Percentiles rank a stretch among this genome's conserved stretches.
phyloP scores from a whole-genome alignment of 202 grass and related monocot species.

The Setaria viridis region DNA sequence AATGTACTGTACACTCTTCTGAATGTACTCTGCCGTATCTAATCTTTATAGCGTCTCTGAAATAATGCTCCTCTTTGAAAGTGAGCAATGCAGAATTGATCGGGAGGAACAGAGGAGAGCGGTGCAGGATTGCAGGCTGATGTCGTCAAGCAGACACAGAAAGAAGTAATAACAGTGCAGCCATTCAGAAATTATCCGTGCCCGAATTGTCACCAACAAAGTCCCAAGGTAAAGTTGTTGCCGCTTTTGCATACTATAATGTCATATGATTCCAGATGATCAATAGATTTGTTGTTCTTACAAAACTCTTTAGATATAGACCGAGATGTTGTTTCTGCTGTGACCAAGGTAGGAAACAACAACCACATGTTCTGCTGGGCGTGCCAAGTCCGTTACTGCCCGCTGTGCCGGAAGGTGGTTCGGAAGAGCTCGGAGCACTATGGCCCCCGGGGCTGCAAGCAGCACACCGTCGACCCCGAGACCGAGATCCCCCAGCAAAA shows the following conservation, averaged over 20 bases:
- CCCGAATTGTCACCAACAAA: slow-evolving; percentile 55
- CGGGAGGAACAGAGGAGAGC: background rate
- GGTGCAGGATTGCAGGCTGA: background rate
- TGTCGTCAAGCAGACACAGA: slow-evolving; percentile 3
- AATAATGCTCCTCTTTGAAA: slow-evolving; percentile 10
- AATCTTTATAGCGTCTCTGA: slow-evolving; percentile 3
- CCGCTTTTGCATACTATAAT: background rate
- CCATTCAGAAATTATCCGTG: slow-evolving; percentile 33
- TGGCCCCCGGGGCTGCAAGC: slow-evolving; percentile 65
- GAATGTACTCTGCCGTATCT: slow-evolving; percentile 14
- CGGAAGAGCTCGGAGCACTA: slow-evolving; percentile 57
- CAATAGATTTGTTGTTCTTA: background rate
- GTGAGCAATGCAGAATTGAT: slow-evolving; percentile 32
- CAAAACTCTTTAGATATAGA: background rate
- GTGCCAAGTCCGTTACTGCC: slow-evolving; percentile 66
- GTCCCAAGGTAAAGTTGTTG: slow-evolving; percentile 53
- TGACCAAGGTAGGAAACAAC: slow-evolving; percentile 72
- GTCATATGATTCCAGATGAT: background rate
- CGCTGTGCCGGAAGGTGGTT: slow-evolving; percentile 57
- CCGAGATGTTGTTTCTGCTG: background rate
- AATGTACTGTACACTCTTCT: slow-evolving; percentile 27
- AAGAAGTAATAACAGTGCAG: background rate
- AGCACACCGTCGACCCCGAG: slow-evolving; percentile 51
- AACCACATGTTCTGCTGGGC: slow-evolving; percentile 69
- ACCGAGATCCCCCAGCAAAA: background rate